Evolutionary conservation across 2,329 filamentous ascomycete species (phyloP).

Genomic region (Nemania sp.): DNA sequence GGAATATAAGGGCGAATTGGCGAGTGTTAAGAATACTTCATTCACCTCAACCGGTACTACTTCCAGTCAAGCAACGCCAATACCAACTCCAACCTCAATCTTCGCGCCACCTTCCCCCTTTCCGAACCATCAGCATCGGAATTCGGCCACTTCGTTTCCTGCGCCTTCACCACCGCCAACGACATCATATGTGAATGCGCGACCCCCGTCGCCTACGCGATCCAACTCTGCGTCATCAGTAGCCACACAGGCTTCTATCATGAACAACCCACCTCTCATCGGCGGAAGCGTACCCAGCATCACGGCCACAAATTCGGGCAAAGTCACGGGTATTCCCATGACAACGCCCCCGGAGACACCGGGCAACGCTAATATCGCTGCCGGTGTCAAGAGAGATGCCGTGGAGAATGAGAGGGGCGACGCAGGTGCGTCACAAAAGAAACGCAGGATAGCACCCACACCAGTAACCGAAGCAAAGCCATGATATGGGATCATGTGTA

Average conservation of each 20-base stretch:
- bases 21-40: conserved; percentile 52
- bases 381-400: conserved; percentile 61
- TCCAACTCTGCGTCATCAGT: conserved; percentile 87
- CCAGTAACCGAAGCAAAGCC: conserved; percentile 47
- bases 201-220: conserved; percentile 77
- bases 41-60: conserved; percentile 47
- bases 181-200: conserved; percentile 62
- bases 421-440: conserved; percentile 61
- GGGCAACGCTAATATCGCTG: conserved; percentile 56
- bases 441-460: conserved; percentile 72
- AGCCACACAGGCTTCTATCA: conserved; percentile 67
- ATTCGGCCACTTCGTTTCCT: conserved; percentile 61
- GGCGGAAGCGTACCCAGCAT: conserved; percentile 78
- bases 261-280: conserved; percentile 79
- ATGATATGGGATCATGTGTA: background rate
- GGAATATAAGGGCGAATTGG: conserved; percentile 71
- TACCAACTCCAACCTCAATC: conserved; percentile 70
- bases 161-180: conserved; percentile 63
- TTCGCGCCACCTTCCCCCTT: conserved; percentile 67
- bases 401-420: conserved; percentile 60
- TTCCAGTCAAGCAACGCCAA: conserved; percentile 68
- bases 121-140: conserved; percentile 59
- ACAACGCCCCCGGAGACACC: conserved; percentile 93
- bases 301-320: conserved; percentile 71
- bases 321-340: conserved; percentile 69